Conservation (phyloP, 1,139 yeast genomes). For the Candida albicans region DNA sequence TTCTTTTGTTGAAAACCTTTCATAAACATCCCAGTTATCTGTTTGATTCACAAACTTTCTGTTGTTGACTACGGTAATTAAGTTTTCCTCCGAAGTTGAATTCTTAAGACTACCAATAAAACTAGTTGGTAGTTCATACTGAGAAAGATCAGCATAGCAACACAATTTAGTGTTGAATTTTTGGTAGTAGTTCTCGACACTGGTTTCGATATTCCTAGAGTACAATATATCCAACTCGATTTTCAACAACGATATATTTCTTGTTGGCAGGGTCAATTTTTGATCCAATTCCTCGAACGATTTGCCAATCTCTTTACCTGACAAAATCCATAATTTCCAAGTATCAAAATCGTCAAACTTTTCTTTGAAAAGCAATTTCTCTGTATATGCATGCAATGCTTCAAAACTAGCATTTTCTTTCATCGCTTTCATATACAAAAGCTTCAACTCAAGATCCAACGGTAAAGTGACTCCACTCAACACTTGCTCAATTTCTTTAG, state of each 20-base stretch:
- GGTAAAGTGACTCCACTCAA: conserved; percentile 34
- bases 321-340: conserved; percentile 52
- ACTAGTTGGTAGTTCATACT: conserved; percentile 24
- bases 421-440: conserved; percentile 50
- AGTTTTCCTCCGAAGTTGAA: conserved; percentile 19
- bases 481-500: conserved; percentile 31
- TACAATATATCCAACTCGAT: conserved; percentile 44
- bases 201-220: conserved; percentile 18
- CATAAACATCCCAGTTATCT: conserved; percentile 37
- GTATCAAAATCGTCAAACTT: conserved; percentile 60
- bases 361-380: conserved; percentile 38
- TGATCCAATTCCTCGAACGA: conserved; percentile 25
- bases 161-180: conserved; percentile 53
- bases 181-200: conserved; percentile 43
- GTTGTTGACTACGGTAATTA: conserved; percentile 48
- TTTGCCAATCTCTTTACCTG: conserved; percentile 36
- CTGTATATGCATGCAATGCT: conserved; percentile 33
- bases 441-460: conserved; percentile 56
- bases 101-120: conserved; percentile 14
- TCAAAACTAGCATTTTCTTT: conserved; percentile 41
- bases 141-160: conserved; percentile 57
- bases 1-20: conserved; percentile 12
- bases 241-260: conserved; percentile 59
- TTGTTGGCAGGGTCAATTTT: conserved; percentile 31
- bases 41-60: conserved; percentile 39